phyloP scores from a whole-genome alignment of 1,284 basidiomycete genomes.

The Naganishia liquefaciens region DNA sequence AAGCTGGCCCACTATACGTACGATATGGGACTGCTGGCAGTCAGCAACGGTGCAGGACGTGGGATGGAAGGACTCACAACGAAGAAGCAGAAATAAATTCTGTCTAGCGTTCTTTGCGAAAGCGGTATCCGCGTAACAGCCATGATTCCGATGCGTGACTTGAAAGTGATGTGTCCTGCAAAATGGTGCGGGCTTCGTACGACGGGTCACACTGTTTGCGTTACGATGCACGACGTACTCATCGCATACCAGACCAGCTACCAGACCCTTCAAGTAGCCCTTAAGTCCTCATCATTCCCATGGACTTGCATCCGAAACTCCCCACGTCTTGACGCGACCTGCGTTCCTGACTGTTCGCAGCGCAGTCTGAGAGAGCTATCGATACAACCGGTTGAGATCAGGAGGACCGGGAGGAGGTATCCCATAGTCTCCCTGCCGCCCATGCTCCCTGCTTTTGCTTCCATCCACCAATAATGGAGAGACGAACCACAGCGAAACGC shows the following conservation, averaged over 20 bases:
- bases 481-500: constrained; percentile 11
- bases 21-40: constrained; percentile 34
- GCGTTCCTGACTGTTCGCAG: no score
- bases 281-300: no score
- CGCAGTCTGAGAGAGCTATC: no score
- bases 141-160: neutral
- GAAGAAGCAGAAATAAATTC: constrained; percentile 46
- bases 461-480: constrained; percentile 6
- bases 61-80: constrained; percentile 36
- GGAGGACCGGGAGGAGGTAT: neutral
- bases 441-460: neutral
- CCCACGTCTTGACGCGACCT: neutral
- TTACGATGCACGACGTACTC: no score
- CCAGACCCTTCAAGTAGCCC: no score
- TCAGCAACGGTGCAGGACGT: neutral
- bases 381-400: neutral
- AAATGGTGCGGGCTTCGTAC: no score
- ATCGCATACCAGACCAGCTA: no score
- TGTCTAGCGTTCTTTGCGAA: constrained; percentile 40
- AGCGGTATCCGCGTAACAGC: constrained; percentile 8
- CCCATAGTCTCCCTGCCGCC: neutral
- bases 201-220: no score
- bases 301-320: constrained; percentile 19
- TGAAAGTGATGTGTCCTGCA: neutral
- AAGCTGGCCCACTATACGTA: constrained; percentile 16